Evolutionary conservation across 495 filamentous ascomycete species (phyloP), one percentile per base, ranked within the genome.

Genomic region (Parathielavia appendiculata): DNA sequence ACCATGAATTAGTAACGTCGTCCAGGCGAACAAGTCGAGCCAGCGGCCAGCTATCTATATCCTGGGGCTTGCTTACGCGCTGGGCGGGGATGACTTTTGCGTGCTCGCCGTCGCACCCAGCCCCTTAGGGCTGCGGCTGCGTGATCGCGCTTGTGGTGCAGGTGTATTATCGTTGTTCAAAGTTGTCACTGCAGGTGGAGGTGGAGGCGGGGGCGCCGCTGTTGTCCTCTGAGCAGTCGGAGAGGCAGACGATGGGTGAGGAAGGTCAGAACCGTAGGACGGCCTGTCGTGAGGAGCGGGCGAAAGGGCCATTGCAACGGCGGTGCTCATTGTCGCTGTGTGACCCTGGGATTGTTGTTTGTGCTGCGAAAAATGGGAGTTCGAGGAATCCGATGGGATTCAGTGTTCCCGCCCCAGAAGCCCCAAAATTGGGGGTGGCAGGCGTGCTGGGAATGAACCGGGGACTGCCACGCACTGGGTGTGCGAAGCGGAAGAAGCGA

Each of bases 271-370:
- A 56, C 71, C 70, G 57, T 69, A 76, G 40, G 79, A 74, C 35
- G 79, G 73, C 68, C 79, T 72, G 60, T 83, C 80, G 71, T 82
- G 77, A 58, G 79, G 80, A 70, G 80, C 80, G 60, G 79, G 80
- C 49, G 80, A 82, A 51, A 78, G 78, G 62, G 78, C 79, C 79
- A 83, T 82, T 48, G 80, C 79, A 70, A 83, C 76, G 59, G 78
- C 80, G 68, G 79, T 76, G 67, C 79, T 82, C 80, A 83, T 83
- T 68, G 60, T 80, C 60, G 51, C 52, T 61, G 62, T 52, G 43
- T 59, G 48, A 54, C 34, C 50, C 36, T 36, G 34, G 20, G 39
- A 35, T 20, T 52, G 38, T 43, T 36, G 51, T 57, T 46, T 8
- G 41, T 51, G 38, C 23, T 26, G 47, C 50, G 57, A 47, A 36